phyloP scores from a whole-genome alignment of 1,284 basidiomycete genomes.

The Papiliotrema flavescens region DNA sequence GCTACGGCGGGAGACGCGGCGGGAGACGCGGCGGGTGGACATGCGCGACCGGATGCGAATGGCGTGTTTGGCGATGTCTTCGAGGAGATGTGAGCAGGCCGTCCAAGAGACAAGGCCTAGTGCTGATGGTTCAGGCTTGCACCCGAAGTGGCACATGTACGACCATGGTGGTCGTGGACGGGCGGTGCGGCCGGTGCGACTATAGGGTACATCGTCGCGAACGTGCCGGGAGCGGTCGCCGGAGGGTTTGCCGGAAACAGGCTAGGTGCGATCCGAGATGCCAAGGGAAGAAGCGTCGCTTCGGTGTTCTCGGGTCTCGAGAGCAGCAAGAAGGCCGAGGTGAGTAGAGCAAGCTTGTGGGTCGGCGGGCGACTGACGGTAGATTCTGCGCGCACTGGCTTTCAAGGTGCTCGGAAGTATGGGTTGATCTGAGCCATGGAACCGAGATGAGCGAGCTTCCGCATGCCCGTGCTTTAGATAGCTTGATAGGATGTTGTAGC shows the following conservation, averaged over 20 bases:
- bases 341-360: slow-evolving; percentile 43
- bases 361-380: neutral
- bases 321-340: slow-evolving; percentile 80
- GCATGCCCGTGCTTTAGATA: too few species aligned
- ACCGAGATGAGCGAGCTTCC: too few species aligned
- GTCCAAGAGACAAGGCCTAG: neutral
- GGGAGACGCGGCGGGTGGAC: slow-evolving; percentile 4
- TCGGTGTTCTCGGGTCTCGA: slow-evolving; percentile 81
- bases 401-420: slow-evolving; percentile 75
- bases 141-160: slow-evolving; percentile 46
- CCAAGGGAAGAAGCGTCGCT: slow-evolving; percentile 87
- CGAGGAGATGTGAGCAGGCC: slow-evolving; percentile 64
- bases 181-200: slow-evolving; percentile 63
- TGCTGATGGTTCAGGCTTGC: slow-evolving; percentile 34
- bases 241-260: slow-evolving; percentile 72
- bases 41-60: slow-evolving; percentile 67
- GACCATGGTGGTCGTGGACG: slow-evolving; percentile 50
- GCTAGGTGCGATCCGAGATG: slow-evolving; percentile 81
- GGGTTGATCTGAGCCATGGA: slow-evolving; percentile 2
- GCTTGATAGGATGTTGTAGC: too few species aligned
- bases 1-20: slow-evolving; percentile 9
- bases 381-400: slow-evolving; percentile 84
- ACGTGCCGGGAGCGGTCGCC: slow-evolving; percentile 66
- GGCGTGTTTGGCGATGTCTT: slow-evolving; percentile 83
- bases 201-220: slow-evolving; percentile 82